phyloP scores from a whole-genome alignment of 176 grass and related monocot species.

The Ensete glaucum region DNA sequence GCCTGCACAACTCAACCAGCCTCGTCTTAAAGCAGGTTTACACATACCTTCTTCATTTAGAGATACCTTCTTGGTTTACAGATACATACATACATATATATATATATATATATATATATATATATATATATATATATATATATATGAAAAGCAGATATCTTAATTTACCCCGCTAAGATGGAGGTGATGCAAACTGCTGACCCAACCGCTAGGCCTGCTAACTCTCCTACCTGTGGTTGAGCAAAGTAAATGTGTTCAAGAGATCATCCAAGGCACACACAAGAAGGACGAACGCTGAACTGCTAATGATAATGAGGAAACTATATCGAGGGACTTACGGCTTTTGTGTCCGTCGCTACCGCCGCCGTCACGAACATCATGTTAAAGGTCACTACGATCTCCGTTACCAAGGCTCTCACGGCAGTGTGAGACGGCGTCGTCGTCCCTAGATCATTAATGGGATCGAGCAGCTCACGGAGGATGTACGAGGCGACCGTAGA shows the following conservation, averaged over 20 bases:
- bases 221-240: conserved; percentile 67
- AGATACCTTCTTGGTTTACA: no score
- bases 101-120: no score
- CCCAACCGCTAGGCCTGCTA: conserved; percentile 90
- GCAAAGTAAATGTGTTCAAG: not conserved
- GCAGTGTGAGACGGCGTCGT: conserved; percentile 52
- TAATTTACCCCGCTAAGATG: conserved; percentile 85
- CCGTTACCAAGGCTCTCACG: conserved; percentile 57
- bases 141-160: not conserved
- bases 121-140: no score
- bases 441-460: conserved; percentile 46
- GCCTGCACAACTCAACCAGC: conserved; percentile 46
- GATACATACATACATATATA: no score
- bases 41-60: no score
- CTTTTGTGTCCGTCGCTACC: conserved; percentile 82
- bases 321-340: conserved; percentile 25
- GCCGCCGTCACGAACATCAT: conserved; percentile 98
- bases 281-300: not conserved
- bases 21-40: not conserved
- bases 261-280: not conserved
- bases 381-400: conserved; percentile 91
- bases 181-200: conserved; percentile 97
- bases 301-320: no score
- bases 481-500: conserved; percentile 64
- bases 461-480: conserved; percentile 67